These are phyloP conservation scores for Planoprotostelium fungivorum DNA, from an alignment of 78 protist species.

Conservation along the genomic window DNA sequence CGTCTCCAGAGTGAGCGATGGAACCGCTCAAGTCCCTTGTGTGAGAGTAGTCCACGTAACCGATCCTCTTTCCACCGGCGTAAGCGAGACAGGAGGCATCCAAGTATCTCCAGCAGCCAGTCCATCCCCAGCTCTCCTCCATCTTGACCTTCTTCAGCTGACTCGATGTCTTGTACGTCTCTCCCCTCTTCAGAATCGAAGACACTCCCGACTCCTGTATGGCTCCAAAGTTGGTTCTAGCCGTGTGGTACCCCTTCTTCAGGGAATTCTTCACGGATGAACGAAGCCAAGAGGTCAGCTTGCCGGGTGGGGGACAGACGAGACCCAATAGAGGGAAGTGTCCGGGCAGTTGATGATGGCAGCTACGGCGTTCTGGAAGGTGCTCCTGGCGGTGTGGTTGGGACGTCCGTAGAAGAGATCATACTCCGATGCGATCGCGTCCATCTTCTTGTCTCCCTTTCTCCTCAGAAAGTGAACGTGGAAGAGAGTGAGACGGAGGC, in stretches of 20 bases:
- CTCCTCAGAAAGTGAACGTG: conserved; percentile 42
- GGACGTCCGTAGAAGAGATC: conserved; percentile 1
- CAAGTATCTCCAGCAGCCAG: neutral
- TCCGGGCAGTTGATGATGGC: neutral
- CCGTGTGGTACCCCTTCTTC: conserved; percentile 3
- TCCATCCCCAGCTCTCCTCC: neutral
- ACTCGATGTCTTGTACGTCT: neutral
- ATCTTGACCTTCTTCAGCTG: neutral
- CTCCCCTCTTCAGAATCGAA: neutral
- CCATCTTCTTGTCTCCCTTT: neutral
- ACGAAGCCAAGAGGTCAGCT: neutral
- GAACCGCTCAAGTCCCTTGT: neutral
- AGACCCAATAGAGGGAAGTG: neutral
- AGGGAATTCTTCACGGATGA: neutral
- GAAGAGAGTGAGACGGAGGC: conserved; percentile 41
- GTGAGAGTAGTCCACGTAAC: neutral
- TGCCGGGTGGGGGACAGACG: neutral
- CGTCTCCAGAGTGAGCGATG: neutral
- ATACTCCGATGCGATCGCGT: neutral
- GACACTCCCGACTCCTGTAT: neutral
- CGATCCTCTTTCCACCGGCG: neutral
- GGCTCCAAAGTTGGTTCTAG: neutral
- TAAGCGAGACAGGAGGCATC: neutral
- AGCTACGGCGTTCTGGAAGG: neutral
- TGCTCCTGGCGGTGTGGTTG: neutral